Conservation (phyloP, 1,284 basidiomycete genomes). For the Pseudozyma sp. region DNA sequence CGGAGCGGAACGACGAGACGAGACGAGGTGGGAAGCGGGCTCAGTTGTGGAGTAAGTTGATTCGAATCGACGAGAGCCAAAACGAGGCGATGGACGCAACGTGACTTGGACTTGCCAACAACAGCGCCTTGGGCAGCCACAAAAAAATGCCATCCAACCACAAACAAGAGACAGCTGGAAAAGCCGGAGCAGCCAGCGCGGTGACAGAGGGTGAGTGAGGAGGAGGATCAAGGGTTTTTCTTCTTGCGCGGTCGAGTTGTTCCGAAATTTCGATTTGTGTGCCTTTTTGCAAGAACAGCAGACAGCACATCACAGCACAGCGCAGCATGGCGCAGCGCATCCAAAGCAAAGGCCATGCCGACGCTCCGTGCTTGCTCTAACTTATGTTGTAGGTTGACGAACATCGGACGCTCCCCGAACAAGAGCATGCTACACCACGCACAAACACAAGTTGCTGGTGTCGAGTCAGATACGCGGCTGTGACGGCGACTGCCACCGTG, state of each 20-base stretch:
- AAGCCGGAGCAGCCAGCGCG: conserved; percentile 15
- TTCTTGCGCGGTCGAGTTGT: conserved; percentile 1
- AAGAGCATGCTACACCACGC: no score
- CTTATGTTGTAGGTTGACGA: no score
- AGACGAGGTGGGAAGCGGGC: neutral
- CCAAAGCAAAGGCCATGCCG: no score
- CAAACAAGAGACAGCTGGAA: conserved; percentile 7
- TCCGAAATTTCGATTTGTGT: conserved; percentile 1
- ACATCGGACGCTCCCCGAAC: no score
- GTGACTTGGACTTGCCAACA: neutral
- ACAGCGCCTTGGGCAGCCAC: conserved; percentile 3
- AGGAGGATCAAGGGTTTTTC: conserved; percentile 19
- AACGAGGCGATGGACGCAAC: neutral
- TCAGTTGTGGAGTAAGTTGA: conserved; percentile 29
- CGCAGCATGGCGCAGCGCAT: no score
- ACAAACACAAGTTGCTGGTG: no score
- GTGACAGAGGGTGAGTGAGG: neutral
- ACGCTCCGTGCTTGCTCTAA: no score
- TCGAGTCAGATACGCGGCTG: no score
- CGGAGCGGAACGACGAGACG: neutral
- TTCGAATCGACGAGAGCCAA: neutral
- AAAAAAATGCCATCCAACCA: neutral
- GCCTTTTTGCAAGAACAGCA: no score
- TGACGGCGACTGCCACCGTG: no score
- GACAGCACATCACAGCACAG: neutral